These are phyloP conservation scores for Lentinula aciculospora DNA, from an alignment of 768 basidiomycete species.

Conservation along the genomic window DNA sequence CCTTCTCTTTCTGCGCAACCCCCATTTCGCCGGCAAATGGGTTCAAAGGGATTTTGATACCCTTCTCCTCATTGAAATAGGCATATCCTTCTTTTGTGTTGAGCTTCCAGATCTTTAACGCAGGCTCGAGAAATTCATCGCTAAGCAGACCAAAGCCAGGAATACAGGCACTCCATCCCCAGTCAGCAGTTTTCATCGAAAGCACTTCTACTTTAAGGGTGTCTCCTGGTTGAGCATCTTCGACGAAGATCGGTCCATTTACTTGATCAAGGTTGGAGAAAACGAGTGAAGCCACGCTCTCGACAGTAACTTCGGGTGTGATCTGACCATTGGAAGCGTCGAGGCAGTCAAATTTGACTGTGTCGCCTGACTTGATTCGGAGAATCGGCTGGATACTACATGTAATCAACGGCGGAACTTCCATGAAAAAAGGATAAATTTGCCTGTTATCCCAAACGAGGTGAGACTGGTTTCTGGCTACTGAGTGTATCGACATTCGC, in stretches of 20 bases:
- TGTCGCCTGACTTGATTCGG: conserved; percentile 46
- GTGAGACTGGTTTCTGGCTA: conserved; percentile 47
- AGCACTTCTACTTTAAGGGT: conserved; percentile 57
- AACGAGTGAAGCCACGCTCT: conserved; percentile 31
- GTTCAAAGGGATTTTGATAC: conserved; percentile 43
- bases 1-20: conserved; percentile 43
- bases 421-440: neutral
- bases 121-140: conserved; percentile 48
- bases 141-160: conserved; percentile 55
- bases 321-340: conserved; percentile 62
- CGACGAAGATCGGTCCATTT: conserved; percentile 52
- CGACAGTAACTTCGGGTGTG: conserved; percentile 31
- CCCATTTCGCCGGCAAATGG: conserved; percentile 68
- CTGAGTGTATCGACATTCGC: conserved; percentile 41
- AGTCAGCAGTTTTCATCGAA: conserved; percentile 43
- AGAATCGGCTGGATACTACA: conserved; percentile 46
- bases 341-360: conserved; percentile 54
- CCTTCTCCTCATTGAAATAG: conserved; percentile 44
- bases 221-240: conserved; percentile 48
- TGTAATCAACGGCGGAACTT: neutral
- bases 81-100: conserved; percentile 33
- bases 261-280: conserved; percentile 52
- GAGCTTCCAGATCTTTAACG: conserved; percentile 51
- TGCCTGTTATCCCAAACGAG: conserved; percentile 61
- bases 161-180: conserved; percentile 60